Evolutionary conservation across 108 stramenopile species (phyloP), one percentile per base, ranked within the genome.

Genomic region (Cyclotella atomus): DNA sequence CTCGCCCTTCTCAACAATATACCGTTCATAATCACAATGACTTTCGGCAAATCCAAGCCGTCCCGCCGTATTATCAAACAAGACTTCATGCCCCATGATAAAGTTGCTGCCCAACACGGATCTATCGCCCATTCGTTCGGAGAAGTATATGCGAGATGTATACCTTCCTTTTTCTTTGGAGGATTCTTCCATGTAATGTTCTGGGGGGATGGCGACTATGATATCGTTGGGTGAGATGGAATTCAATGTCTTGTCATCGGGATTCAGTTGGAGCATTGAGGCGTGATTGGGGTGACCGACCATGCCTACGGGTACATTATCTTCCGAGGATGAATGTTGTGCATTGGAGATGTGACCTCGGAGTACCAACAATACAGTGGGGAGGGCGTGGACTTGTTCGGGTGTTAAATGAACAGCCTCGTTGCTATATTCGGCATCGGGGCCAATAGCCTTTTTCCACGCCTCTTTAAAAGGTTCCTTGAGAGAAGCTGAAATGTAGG

Each of bases 1-100:
- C 30, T 29, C 65, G 25, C 47, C 74, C 57, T 52, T 66, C 33
- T 75, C 57, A 8, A 10, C 36, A 0, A 67, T 17, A 55, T 75
- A 75, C 44, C 41, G 49, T 33, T 55, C 27, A 68, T 83, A 83
- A 62, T 81, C 75, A 59, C 83, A 84, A 61, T 81, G 65, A 28
- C 77, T 68, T 66, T 70, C 77, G 1, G 87, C 89, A 55, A 91
- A 91, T 17, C 91, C 91, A 2, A 91, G 44, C 44, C 80, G 59
- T 10, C 74, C 59, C 52, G 66, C 72, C 15, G 79, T 77, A 44
- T 72, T 66, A 69, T 97, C 94, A 80, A 98, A 98, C 1, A 95
- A 63, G 8, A 96, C 83, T 69, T 97, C 89, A 80, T 97, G 95
- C 44, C 91, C 93, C 83, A 85, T 84, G 83, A 98, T 92, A 55